A percentile compares a stretch with the other conserved stretches of the same genome.
These are phyloP conservation scores for Penicillium vulpinum DNA, from an alignment of 2,329 filamentous ascomycete genomes.

Conservation along the genomic window DNA sequence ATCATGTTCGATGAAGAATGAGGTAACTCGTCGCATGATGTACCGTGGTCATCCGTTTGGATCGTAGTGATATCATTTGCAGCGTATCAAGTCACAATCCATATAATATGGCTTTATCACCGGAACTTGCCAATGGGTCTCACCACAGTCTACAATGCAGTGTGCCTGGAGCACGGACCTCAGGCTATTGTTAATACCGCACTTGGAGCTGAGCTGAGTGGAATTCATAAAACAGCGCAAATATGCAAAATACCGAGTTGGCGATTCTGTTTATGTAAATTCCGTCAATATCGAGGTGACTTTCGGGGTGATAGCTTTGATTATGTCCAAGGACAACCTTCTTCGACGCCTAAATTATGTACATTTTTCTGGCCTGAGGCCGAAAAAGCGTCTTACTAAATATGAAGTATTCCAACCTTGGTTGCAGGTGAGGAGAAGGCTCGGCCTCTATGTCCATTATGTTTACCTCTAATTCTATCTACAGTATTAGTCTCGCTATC, in stretches of 20 bases:
- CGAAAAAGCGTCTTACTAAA: not conserved
- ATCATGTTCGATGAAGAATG: not conserved
- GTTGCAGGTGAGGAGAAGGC: too few relatives aligned
- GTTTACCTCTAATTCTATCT: not conserved
- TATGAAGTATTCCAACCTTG: too few relatives aligned
- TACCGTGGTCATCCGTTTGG: not conserved
- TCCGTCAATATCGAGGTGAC: not conserved
- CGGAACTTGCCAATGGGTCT: not conserved
- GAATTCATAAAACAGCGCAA: too few relatives aligned
- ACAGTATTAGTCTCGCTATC: not conserved
- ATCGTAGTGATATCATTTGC: not conserved
- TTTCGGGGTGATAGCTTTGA: not conserved
- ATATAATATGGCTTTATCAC: not conserved
- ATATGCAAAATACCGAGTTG: not conserved
- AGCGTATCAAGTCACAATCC: not conserved
- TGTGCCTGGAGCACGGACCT: not conserved
- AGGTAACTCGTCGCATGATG: not conserved
- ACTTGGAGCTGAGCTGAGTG: not conserved
- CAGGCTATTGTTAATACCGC: not conserved
- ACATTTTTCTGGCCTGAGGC: not conserved
- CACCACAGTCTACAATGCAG: not conserved
- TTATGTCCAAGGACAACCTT: not conserved
- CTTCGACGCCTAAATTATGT: too few relatives aligned
- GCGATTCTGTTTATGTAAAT: not conserved
- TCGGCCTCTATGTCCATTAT: not conserved